A percentile compares a stretch with the other conserved stretches of the same genome.
Conservation (phyloP, 202 grass and related monocot species). For the Tripidium arundinaceum region DNA sequence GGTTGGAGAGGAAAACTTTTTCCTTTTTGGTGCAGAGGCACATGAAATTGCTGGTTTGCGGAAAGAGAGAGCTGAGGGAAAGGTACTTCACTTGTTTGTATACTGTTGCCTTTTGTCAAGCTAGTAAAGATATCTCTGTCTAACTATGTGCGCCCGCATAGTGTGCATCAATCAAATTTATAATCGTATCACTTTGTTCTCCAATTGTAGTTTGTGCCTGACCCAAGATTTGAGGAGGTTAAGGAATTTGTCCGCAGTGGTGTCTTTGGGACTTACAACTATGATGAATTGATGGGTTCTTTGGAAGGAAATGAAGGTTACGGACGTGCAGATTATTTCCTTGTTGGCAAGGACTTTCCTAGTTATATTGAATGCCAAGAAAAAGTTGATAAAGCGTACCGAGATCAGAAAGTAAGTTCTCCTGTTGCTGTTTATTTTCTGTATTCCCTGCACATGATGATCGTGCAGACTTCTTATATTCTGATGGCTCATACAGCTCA, state of each 20-base stretch:
- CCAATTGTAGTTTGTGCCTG: constrained; percentile 75
- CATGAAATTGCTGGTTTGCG: constrained; percentile 79
- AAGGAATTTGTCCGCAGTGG: constrained; percentile 83
- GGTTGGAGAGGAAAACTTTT: constrained; percentile 91
- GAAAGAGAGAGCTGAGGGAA: constrained; percentile 87
- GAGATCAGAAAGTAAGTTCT: constrained; percentile 66
- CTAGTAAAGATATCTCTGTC: constrained; percentile 18
- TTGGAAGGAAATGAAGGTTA: constrained; percentile 97
- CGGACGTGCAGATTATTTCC: constrained; percentile 97
- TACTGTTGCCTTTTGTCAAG: constrained; percentile 6
- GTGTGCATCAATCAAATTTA: neutral
- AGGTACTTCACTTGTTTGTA: constrained; percentile 50
- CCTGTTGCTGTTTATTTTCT: neutral
- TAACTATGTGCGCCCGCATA: neutral
- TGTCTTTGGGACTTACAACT: constrained; percentile 65
- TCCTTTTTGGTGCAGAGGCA: constrained; percentile 93
- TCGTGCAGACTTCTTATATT: neutral
- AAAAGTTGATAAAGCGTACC: constrained; percentile 87
- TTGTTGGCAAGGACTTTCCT: constrained; percentile 98
- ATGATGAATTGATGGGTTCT: constrained; percentile 94
- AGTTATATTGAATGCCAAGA: constrained; percentile 96
- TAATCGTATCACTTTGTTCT: constrained; percentile 4
- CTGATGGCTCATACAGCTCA: neutral
- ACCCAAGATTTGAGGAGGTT: constrained; percentile 93
- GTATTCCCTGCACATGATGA: neutral